These are phyloP conservation scores for Stipa capillata DNA, from an alignment of 176 grass and related monocot genomes.

Conservation along the genomic window DNA sequence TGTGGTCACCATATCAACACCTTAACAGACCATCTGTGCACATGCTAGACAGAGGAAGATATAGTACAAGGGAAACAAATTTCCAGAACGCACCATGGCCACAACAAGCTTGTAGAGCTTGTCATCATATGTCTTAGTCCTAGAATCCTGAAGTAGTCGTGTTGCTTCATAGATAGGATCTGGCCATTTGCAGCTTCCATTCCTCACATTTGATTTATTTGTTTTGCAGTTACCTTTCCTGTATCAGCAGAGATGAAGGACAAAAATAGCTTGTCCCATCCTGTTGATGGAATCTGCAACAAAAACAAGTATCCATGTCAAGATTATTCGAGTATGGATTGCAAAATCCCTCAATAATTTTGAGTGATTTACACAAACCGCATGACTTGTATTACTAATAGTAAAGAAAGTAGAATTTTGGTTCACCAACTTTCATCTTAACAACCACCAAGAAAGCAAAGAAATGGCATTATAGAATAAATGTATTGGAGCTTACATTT, in stretches of 20 bases:
- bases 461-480: constrained; percentile 7
- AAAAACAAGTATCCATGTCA: constrained; percentile 17
- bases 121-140: constrained; percentile 88
- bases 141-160: constrained; percentile 85
- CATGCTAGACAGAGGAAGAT: not conserved
- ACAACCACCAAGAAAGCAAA: constrained; percentile 25
- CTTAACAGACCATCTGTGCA: not conserved
- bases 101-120: constrained; percentile 91
- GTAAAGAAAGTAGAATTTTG: too few relatives aligned
- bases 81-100: constrained; percentile 65
- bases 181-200: constrained; percentile 90
- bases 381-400: constrained; percentile 4
- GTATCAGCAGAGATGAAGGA: constrained; percentile 87
- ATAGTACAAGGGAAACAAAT: constrained; percentile 8
- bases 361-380: not conserved
- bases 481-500: constrained; percentile 58
- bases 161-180: constrained; percentile 99
- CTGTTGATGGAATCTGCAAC: constrained; percentile 80
- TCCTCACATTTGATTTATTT: constrained; percentile 94
- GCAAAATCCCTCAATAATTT: not conserved
- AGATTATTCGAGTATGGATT: not conserved
- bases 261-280: constrained; percentile 97
- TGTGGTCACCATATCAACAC: not conserved
- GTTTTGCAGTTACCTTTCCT: constrained; percentile 80
- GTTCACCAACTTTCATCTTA: not conserved